Evolutionary conservation across 768 basidiomycete genomes (phyloP), one percentile per base, ranked within the genome.

Genomic region (Termitomyces sp.): DNA sequence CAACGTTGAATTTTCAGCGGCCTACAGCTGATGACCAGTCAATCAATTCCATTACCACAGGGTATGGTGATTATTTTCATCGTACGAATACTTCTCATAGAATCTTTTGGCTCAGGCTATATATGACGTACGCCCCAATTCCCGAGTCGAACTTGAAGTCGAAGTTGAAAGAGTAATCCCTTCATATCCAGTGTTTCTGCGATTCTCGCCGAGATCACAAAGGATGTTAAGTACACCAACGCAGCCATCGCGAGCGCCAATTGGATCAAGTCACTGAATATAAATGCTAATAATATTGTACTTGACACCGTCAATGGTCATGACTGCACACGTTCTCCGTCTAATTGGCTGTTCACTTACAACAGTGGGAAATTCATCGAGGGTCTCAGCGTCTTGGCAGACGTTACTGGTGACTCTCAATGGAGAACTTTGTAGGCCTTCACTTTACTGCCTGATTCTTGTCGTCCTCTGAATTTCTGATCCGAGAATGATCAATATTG

Each of bases 281-380:
- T 79, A 61, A 77, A 78, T 11, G 37, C 37, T 29, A 63, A 71
- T 44, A 61, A 73, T 50, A 71, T 83, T 16, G 71, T 80, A 5
- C 69, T 83, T 9, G 82, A 83, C 64, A 75, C 76, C 14, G 73
- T 82, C 48, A 68, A 75, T 56, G 81, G 68, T 10, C 67, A 72
- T 27, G 75, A 82, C 54, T 83, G 81, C 65, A 70, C 75, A 2
- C 68, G 77, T 32, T 78, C 80, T 0, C 73, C 79, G 2, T 62
- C 75, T 3, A 71, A 58, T 4, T 81, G 78, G 75, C 46, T 81
- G 5, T 83, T 82, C 66, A 82, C 82, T 0, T 82, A 83, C 59
- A 83, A 83, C 57, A 76, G 70, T 29, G 81, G 82, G 29, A 83
- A 83, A 56, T 78, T 72, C 49, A 72, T 83, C 23, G 82, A 83